Percentiles rank a stretch among this genome's conserved stretches.
phyloP scores from a whole-genome alignment of 495 filamentous ascomycete genomes.

The Penicillium canescens region DNA sequence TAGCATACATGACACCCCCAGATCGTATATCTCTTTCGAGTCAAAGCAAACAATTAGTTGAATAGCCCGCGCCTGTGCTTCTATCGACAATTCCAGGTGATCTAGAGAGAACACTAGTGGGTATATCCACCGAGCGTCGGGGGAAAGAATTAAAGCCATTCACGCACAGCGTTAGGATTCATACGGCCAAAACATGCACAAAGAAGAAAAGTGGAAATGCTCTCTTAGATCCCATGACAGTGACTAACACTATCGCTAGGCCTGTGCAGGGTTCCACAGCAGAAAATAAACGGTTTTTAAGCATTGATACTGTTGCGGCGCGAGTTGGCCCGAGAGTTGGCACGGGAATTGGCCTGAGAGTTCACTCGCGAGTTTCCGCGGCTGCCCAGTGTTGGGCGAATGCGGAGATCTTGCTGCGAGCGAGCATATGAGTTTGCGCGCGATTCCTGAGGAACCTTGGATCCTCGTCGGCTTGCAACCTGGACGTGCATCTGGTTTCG shows the following conservation, averaged over 20 bases:
- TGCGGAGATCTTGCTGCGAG: constrained; percentile 50
- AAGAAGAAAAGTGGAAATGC: constrained; percentile 19
- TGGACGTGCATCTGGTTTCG: constrained; percentile 40
- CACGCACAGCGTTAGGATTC: constrained; percentile 24
- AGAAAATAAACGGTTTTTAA: background rate
- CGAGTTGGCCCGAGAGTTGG: constrained; percentile 33
- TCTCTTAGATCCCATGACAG: constrained; percentile 10
- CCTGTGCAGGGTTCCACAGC: background rate
- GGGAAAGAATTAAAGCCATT: constrained; percentile 15
- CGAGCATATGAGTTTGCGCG: constrained; percentile 47
- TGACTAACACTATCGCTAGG: background rate
- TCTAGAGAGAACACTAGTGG: background rate
- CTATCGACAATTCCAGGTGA: background rate
- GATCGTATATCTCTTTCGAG: constrained; percentile 8
- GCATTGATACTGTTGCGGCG: constrained; percentile 36
- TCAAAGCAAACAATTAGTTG: constrained; percentile 7
- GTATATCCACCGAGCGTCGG: constrained; percentile 2
- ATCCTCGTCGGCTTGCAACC: constrained; percentile 36
- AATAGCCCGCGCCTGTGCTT: background rate
- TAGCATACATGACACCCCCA: constrained; percentile 6
- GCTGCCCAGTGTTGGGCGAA: constrained; percentile 46
- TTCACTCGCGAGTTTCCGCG: constrained; percentile 37
- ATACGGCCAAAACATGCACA: constrained; percentile 24
- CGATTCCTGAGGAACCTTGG: constrained; percentile 39
- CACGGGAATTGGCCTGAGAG: constrained; percentile 37